Percentiles rank a stretch among this genome's conserved stretches.
phyloP scores from a whole-genome alignment of 1,139 yeast genomes.

The Magnusiomyces starmeri region DNA sequence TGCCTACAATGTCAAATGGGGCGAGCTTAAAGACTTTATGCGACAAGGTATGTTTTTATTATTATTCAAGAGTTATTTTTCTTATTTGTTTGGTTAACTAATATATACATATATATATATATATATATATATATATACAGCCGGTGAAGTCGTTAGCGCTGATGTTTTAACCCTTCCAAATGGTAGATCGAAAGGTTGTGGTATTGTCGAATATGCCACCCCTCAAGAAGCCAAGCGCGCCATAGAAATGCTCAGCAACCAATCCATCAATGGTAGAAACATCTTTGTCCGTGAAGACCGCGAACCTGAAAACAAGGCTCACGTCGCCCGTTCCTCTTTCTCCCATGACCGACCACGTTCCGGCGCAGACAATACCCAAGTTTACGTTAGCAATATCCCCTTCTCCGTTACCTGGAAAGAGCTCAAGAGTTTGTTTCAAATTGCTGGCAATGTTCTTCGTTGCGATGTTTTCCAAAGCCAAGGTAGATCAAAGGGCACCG shows the following conservation, averaged over 20 bases:
- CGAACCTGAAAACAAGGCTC: conserved; percentile 29
- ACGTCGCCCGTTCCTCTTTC: conserved; percentile 20
- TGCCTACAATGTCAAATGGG: conserved; percentile 56
- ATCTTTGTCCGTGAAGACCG: conserved; percentile 74
- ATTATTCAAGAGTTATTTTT: neutral
- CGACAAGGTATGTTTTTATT: conserved; percentile 35
- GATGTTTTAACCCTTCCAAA: conserved; percentile 82
- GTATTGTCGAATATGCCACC: conserved; percentile 74
- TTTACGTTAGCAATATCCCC: conserved; percentile 79
- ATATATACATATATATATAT: too few species aligned
- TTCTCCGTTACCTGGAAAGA: conserved; percentile 78
- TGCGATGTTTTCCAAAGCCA: conserved; percentile 71
- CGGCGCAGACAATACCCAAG: conserved; percentile 42
- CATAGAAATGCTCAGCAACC: conserved; percentile 61
- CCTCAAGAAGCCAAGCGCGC: conserved; percentile 69
- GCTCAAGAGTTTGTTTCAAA: conserved; percentile 74
- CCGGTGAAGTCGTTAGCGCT: conserved; percentile 74
- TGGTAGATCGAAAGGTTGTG: conserved; percentile 66
- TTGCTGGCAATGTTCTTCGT: conserved; percentile 65
- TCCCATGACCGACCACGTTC: conserved; percentile 8
- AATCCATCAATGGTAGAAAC: conserved; percentile 64
- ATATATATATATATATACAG: conserved; percentile 29
- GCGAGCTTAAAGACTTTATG: conserved; percentile 56
- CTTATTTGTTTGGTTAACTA: neutral
- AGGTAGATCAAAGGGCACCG: conserved; percentile 83